phyloP scores from a whole-genome alignment of 441 rosid genomes.

The Cnidoscolus chayamansa region DNA sequence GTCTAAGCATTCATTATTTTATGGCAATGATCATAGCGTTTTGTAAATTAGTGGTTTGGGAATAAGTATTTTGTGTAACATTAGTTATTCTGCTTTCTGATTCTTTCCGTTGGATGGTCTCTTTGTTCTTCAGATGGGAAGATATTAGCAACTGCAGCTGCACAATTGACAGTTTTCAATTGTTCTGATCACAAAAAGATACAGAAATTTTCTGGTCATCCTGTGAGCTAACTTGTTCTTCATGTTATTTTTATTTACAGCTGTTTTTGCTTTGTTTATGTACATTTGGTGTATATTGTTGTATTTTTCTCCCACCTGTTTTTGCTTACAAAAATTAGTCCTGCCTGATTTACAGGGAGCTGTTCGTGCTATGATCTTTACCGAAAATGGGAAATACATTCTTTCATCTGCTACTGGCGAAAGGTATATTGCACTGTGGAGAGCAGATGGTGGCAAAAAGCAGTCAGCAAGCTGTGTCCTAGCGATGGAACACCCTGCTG shows the following conservation, averaged over 20 bases:
- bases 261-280: background rate
- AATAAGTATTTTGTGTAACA: background rate
- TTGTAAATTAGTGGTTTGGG: background rate
- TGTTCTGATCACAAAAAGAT: slow-evolving; percentile 72
- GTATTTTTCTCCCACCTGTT: slow-evolving; percentile 6
- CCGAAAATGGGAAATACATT: slow-evolving; percentile 69
- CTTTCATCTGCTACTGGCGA: slow-evolving; percentile 83
- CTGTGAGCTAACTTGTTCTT: slow-evolving; percentile 54
- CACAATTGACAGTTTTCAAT: slow-evolving; percentile 66
- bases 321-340: slow-evolving; percentile 14
- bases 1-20: background rate
- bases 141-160: slow-evolving; percentile 73
- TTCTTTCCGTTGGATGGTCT: slow-evolving; percentile 20
- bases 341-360: slow-evolving; percentile 53
- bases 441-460: slow-evolving; percentile 59
- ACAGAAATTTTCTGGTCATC: slow-evolving; percentile 92
- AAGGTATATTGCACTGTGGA: slow-evolving; percentile 83
- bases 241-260: slow-evolving; percentile 4
- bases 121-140: slow-evolving; percentile 59
- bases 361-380: slow-evolving; percentile 70
- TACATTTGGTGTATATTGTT: background rate
- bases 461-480: slow-evolving; percentile 89
- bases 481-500: slow-evolving; percentile 94
- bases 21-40: background rate
- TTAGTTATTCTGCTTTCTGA: slow-evolving; percentile 9